Evolutionary conservation across 2,329 filamentous ascomycete species (phyloP), one percentile per base, ranked within the genome.

Genomic region (Fusarium sp.): DNA sequence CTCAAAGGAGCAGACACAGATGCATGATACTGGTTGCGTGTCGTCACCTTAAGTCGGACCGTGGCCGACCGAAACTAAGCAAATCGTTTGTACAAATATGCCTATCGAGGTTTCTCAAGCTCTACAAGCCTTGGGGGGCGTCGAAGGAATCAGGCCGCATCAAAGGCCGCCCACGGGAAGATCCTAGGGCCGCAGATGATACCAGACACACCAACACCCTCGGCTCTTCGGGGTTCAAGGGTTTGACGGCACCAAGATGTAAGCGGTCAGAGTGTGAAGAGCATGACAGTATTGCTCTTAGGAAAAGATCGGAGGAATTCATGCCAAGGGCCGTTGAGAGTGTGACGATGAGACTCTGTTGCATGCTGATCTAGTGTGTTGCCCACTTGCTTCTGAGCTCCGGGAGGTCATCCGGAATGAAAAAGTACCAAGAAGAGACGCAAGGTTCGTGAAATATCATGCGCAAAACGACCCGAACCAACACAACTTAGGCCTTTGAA

Each of bases 121-220:
- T 60, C 61, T 53, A 43, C 32, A 35, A 59, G 25, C 37, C n/a
- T 65, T 57, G 56, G 58, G 63, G 54, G 60, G 54, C 32, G 42
- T 59, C 56, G 74, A 47, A 65, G 62, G 59, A 56, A 53, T 56
- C 59, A 37, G 76, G 74, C 46, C 67, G 76, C 74, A 75, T 71
- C 21, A 23, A 42, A 52, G 74, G 76, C 67, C 73, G 74, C 68
- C 63, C 50, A 67, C 74, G 74, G 76, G 73, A 77, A 69, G 73
- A 77, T 74, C 72, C 59, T 59, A 63, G 49, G 63, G 73, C 69
- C 64, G 69, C 69, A 67, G 69, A 64, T 61, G 46, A 23, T 64
- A 50, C 61, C 43, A 54, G 50, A 57, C 46, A 54, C 50, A 64
- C 71, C 71, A 73, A 73, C 71, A 60, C 49, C 16, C 46, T 67